These are phyloP conservation scores for Medicago arabica DNA, from an alignment of 306 rosid genomes.

Conservation along the genomic window DNA sequence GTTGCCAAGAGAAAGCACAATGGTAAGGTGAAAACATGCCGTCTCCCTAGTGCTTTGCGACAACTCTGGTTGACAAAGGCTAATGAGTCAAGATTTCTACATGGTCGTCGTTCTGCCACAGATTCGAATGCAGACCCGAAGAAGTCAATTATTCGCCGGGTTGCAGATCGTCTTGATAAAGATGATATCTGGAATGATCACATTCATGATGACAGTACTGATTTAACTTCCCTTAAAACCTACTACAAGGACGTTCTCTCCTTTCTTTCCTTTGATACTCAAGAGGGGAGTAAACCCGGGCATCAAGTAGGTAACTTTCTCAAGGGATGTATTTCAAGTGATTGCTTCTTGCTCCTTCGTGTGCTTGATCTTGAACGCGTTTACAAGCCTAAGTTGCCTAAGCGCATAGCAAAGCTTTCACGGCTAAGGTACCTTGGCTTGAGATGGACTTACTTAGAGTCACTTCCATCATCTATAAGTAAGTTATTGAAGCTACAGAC, in stretches of 20 bases:
- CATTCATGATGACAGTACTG: conserved; percentile 7
- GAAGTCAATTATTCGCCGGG: not conserved
- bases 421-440: conserved; percentile 53
- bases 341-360: conserved; percentile 15
- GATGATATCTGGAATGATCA: conserved; percentile 6
- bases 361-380: conserved; percentile 58
- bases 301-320: conserved; percentile 36
- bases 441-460: conserved; percentile 50
- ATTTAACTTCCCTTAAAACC: not conserved
- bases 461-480: conserved; percentile 44
- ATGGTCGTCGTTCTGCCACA: not conserved
- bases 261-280: conserved; percentile 38
- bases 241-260: conserved; percentile 34
- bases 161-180: conserved; percentile 21
- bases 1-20: conserved; percentile 34
- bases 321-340: conserved; percentile 9
- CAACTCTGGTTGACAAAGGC: conserved; percentile 15
- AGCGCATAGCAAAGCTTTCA: conserved; percentile 32
- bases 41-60: conserved; percentile 27
- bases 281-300: conserved; percentile 51
- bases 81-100: not conserved
- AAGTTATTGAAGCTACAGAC: conserved; percentile 46
- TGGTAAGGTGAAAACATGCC: conserved; percentile 46
- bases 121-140: not conserved
- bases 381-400: conserved; percentile 51